Base-by-base conservation (phyloP, 2,329 filamentous ascomycete species). In the Colletotrichum tropicale region DNA sequence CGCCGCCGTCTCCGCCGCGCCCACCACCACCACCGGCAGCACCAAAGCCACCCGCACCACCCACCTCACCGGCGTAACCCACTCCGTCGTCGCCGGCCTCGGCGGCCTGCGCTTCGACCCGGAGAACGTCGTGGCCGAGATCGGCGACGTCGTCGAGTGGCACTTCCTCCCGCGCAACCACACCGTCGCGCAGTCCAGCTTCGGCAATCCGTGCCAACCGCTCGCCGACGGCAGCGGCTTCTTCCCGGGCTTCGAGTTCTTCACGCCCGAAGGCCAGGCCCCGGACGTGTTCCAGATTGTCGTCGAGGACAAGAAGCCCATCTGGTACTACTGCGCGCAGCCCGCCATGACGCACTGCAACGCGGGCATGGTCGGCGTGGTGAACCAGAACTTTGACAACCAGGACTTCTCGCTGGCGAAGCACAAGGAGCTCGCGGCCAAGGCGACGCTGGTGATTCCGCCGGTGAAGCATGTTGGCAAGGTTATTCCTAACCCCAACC, bases 61-160 rank as follows among this genome's bases (percentile, higher is more conserved):
- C 38, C 30, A 80, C 8, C 80, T 82, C 66, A 86, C 85, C 2
- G 84, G 85, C 16, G 83, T 85, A 28, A 89, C 87, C 2, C 86
- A 88, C 84, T 84, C 84, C 3, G 85, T 89, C 60, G 83, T 86
- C n/a, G 87, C 85, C 68, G 87, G 87, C 72, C 84, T 83, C 6
- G 84, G 82, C 30, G 86, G 86, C n/a, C 85, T 91, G 36, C 81
- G 80, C 65, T 92, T 91, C 81, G 84, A 86, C 65, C 90, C 90
- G 2, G 84, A 87, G 76, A 87, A 86, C 77, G 83, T 90, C 55
- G 85, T 85, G 4, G 90, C 89, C 21, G 81, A 83, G 13, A 73
- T 86, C 9, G 90, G 89, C 74, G 88, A 90, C 75, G 77, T 88
- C 6, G 81, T 92, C 73, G 89, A 91, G 83, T 92, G 88, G 84